A percentile compares a stretch with the other conserved stretches of the same genome.
Conservation (phyloP, 331 rosid species). For the Acacia concinna region DNA sequence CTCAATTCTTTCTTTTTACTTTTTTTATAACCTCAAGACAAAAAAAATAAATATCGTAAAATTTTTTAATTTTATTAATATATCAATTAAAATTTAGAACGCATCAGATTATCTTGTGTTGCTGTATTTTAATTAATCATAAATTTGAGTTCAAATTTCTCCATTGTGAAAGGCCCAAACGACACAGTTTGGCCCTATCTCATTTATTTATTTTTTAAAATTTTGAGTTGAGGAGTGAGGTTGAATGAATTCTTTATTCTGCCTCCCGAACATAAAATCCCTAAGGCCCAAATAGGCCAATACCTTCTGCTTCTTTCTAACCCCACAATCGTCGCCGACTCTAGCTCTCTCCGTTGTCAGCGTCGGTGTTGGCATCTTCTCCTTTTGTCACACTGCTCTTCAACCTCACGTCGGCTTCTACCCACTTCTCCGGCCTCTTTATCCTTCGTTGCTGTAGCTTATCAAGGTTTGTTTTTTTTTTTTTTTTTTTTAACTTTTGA, state of each 20-base stretch:
- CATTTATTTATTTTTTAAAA: background rate
- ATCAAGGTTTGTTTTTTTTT: background rate
- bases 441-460: background rate
- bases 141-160: too few species aligned
- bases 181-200: background rate
- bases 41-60: too few species aligned
- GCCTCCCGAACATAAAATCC: background rate
- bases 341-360: background rate
- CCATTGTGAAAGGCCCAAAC: background rate
- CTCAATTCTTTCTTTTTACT: too few species aligned
- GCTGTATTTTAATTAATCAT: too few species aligned
- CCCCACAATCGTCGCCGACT: background rate
- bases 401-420: background rate
- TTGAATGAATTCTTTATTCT: background rate
- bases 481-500: background rate
- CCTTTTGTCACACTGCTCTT: background rate
- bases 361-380: background rate
- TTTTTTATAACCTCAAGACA: too few species aligned
- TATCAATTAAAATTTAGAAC: too few species aligned
- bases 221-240: background rate
- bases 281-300: background rate
- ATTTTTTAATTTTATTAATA: too few species aligned
- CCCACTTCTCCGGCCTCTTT: background rate
- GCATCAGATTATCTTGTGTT: too few species aligned
- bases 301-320: background rate